A percentile compares a stretch with the other conserved stretches of the same genome.
Evolutionary conservation across 2,329 filamentous ascomycete species (phyloP).

Genomic region (Penicillium sp.): DNA sequence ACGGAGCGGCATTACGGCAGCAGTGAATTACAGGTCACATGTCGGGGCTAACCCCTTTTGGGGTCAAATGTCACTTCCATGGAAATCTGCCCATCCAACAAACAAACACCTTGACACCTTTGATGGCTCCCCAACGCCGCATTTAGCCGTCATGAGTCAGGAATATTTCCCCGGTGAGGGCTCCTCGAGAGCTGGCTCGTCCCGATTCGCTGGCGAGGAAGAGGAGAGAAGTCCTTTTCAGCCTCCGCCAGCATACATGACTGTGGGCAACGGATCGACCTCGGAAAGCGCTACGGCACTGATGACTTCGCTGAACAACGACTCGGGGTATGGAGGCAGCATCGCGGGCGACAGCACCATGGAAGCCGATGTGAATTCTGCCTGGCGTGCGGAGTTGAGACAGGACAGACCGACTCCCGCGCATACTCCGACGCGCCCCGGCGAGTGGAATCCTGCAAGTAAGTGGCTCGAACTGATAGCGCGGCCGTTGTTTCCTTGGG

Average conservation of each 20-base stretch:
- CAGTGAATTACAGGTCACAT: conserved; percentile 29
- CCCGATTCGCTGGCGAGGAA: conserved; percentile 34
- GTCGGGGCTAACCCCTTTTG: conserved; percentile 28
- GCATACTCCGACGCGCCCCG: conserved; percentile 57
- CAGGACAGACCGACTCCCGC: conserved; percentile 62
- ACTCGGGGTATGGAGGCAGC: conserved; percentile 92
- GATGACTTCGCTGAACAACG: conserved; percentile 78
- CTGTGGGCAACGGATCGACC: conserved; percentile 79
- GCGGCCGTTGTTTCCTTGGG: not conserved
- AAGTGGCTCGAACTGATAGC: conserved; percentile 12
- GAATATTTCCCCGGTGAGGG: conserved; percentile 43
- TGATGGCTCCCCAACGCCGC: conserved; percentile 19
- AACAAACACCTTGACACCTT: conserved; percentile 17
- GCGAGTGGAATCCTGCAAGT: conserved; percentile 53
- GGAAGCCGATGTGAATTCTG: conserved; percentile 45
- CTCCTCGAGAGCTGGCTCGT: conserved; percentile 43
- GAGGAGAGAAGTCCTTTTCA: conserved; percentile 33
- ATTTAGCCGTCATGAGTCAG: conserved; percentile 45
- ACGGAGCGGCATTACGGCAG: conserved; percentile 10
- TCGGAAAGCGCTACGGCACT: conserved; percentile 81
- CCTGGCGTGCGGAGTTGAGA: conserved; percentile 61
- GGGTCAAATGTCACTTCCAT: conserved; percentile 26
- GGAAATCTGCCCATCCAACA: conserved; percentile 28
- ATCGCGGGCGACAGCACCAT: conserved; percentile 65
- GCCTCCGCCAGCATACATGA: conserved; percentile 74